These are phyloP conservation scores for Brasilioporus rufonigricans DNA, from an alignment of 768 basidiomycete genomes.

Conservation along the genomic window DNA sequence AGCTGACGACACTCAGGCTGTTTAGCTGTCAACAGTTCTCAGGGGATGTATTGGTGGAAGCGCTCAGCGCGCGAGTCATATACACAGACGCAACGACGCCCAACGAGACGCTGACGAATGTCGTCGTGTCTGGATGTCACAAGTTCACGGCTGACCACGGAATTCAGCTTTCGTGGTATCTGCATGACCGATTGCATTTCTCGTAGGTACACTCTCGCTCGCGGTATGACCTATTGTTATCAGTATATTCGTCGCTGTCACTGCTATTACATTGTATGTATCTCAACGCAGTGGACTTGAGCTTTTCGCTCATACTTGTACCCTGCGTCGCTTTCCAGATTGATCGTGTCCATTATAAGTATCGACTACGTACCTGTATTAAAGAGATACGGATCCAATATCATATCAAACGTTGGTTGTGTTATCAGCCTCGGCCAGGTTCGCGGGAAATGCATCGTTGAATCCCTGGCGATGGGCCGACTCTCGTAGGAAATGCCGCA, in stretches of 20 bases:
- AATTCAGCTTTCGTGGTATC: conserved; percentile 25
- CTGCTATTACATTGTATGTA: background rate
- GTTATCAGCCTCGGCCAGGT: background rate
- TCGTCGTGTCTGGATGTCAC: conserved; percentile 26
- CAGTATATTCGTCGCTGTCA: background rate
- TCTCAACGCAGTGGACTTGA: background rate
- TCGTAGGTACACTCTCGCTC: conserved; percentile 14
- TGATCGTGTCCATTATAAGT: too few species aligned
- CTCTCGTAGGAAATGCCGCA: conserved; percentile 35
- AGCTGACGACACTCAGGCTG: conserved; percentile 49
- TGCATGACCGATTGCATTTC: conserved; percentile 26
- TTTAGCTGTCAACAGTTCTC: conserved; percentile 62
- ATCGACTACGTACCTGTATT: too few species aligned
- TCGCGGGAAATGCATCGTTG: conserved; percentile 24
- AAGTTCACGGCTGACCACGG: conserved; percentile 19
- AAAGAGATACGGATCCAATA: too few species aligned
- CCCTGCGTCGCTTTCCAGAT: background rate
- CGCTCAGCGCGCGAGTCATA: conserved; percentile 46
- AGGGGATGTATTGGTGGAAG: conserved; percentile 55
- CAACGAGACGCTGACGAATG: conserved; percentile 25
- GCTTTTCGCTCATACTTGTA: background rate
- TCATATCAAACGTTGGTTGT: background rate
- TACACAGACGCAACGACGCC: conserved; percentile 35
- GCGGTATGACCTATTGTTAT: conserved; percentile 7
- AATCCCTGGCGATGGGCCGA: conserved; percentile 40